Evolutionary conservation across 805 yeast species (phyloP).

Genomic region (Scheffersomyces lignosus): DNA sequence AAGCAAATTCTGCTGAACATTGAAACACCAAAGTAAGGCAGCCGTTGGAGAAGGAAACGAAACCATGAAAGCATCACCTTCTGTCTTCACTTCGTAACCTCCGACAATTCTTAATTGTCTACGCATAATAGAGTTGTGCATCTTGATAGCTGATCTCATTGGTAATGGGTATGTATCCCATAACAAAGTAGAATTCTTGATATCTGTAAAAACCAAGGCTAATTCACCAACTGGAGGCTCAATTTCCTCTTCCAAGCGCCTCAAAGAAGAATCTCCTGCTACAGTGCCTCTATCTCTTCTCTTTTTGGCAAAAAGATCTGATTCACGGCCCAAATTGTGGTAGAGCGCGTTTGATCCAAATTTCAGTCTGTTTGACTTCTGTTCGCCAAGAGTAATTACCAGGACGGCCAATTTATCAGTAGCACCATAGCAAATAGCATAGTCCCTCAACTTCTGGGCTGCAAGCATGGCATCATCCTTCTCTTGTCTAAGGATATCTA

Average conservation of each 20-base stretch:
- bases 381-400: conserved; percentile 69
- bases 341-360: conserved; percentile 30
- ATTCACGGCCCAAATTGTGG: conserved; percentile 39
- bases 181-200: conserved; percentile 84
- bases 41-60: conserved; percentile 91
- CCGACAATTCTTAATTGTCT: conserved; percentile 89
- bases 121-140: conserved; percentile 93
- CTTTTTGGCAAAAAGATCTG: conserved; percentile 32
- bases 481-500: conserved; percentile 83
- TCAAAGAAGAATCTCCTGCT: conserved; percentile 70
- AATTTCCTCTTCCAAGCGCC: conserved; percentile 86
- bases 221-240: conserved; percentile 93
- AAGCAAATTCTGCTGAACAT: conserved; percentile 81
- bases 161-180: conserved; percentile 95
- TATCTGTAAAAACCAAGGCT: conserved; percentile 97
- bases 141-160: conserved; percentile 95
- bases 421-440: conserved; percentile 91
- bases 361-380: conserved; percentile 31
- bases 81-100: conserved; percentile 97
- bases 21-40: conserved; percentile 92
- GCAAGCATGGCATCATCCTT: conserved; percentile 84
- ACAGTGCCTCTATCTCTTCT: conserved; percentile 51
- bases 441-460: conserved; percentile 90
- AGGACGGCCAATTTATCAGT: conserved; percentile 75
- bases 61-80: conserved; percentile 99